Percentiles rank a stretch among this genome's conserved stretches.
Conservation (phyloP, 176 grass and related monocot genomes). For the Carex scoparia region DNA sequence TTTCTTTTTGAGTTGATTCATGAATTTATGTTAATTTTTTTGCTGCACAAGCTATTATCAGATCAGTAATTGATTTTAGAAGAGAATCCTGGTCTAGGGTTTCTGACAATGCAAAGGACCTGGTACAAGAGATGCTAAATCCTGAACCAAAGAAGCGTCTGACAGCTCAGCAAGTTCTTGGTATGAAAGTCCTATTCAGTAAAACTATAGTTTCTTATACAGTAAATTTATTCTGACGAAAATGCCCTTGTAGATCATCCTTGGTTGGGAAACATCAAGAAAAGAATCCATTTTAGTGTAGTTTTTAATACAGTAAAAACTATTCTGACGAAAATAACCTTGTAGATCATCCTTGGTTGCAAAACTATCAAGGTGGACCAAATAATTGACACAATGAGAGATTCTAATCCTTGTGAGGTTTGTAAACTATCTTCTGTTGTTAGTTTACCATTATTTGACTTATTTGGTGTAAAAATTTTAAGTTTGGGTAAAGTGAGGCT, state of each 20-base stretch:
- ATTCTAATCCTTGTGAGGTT: slow-evolving; percentile 75
- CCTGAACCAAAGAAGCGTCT: slow-evolving; percentile 58
- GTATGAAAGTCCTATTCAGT: slow-evolving; percentile 37
- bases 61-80: slow-evolving; percentile 70
- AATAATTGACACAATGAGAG: slow-evolving; percentile 68
- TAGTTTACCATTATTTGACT: not conserved
- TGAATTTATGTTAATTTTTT: slow-evolving; percentile 9
- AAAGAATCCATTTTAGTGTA: too few species aligned
- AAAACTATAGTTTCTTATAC: not conserved
- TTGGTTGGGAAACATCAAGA: too few species aligned
- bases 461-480: not conserved
- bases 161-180: slow-evolving; percentile 78
- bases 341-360: too few species aligned
- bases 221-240: not conserved
- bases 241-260: too few species aligned
- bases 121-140: slow-evolving; percentile 75
- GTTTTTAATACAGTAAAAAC: too few species aligned
- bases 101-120: slow-evolving; percentile 76
- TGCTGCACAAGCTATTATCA: slow-evolving; percentile 73
- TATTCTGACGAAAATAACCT: too few species aligned
- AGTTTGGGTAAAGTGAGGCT: not conserved
- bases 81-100: slow-evolving; percentile 88
- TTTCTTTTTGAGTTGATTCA: not conserved
- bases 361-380: slow-evolving; percentile 70
- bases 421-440: not conserved